Evolutionary conservation across 345 rosid species (phyloP).

Genomic region (Pelargonium nanum): DNA sequence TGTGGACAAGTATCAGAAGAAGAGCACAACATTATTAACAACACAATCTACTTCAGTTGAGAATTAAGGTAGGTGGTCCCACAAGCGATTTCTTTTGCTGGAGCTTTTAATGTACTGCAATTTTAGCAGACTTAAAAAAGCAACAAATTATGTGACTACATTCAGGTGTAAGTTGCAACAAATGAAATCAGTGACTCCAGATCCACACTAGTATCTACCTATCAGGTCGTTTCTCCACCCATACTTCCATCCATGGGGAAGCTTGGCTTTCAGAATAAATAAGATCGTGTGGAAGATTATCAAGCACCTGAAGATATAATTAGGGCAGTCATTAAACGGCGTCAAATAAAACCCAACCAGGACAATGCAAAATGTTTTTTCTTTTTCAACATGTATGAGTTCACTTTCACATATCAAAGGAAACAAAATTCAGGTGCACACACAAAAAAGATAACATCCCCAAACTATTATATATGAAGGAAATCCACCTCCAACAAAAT

Average conservation of each 20-base stretch:
- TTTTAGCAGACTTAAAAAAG: too few species aligned
- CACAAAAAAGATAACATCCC: neutral
- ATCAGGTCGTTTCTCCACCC: slow-evolving; percentile 64
- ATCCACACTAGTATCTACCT: slow-evolving; percentile 37
- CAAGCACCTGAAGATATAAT: slow-evolving; percentile 61
- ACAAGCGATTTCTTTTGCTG: too few species aligned
- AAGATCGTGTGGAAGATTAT: slow-evolving; percentile 97
- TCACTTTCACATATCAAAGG: neutral
- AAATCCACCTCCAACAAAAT: neutral
- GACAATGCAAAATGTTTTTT: neutral
- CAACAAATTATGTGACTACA: too few species aligned
- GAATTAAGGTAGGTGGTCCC: too few species aligned
- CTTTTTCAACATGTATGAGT: neutral
- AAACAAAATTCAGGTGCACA: neutral
- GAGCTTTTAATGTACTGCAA: too few species aligned
- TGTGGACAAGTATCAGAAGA: too few species aligned
- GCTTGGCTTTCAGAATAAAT: slow-evolving; percentile 69
- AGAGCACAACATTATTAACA: neutral
- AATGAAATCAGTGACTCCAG: too few species aligned
- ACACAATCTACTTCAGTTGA: too few species aligned
- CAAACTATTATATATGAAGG: neutral
- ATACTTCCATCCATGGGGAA: slow-evolving; percentile 91
- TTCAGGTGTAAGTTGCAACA: too few species aligned
- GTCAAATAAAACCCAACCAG: slow-evolving; percentile 1
- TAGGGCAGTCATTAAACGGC: neutral